Evolutionary conservation across 495 filamentous ascomycete species (phyloP), one percentile per base, ranked within the genome.

Genomic region (Thermothielavioides terrestris): DNA sequence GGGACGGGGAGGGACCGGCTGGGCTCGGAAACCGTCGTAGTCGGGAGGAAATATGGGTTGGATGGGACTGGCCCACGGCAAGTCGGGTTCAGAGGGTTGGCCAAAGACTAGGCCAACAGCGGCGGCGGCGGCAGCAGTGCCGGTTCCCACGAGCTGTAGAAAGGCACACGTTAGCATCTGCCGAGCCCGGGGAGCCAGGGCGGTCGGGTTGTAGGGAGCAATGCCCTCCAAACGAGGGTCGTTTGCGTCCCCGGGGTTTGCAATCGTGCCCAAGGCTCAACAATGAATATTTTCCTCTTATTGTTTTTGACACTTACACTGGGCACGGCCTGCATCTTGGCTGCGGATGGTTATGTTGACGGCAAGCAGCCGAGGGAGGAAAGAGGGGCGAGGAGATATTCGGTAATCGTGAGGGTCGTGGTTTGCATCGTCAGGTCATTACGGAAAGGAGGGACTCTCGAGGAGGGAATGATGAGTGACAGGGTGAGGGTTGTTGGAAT

Each of bases 301-400:
- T 54, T 23, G 17, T 26, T 27, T 42, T 55, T 20, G 17, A 34
- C 22, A 80, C 79, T 78, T 73, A 82, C 79, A 70, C 76, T 81
- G 58, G 79, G 78, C 64, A 82, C 68, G 34, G 78, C 74, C 72
- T 80, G 78, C 79, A 82, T 82, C 58, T 60, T 74, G 59, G 60
- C 62, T 59, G 58, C 60, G 60, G 65, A 52, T 52, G 52, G 58
- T 63, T 63, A 68, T 59, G 60, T 66, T 59, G 63, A 65, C 52
- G 63, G 62, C 60, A 50, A 56, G 59, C 53, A 52, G 67, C 67
- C 66, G 69, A 56, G 55, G 53, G 54, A 58, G 48, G 50, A 54
- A 63, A 67, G 58, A 62, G 55, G 60, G 45, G 54, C 50, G 45
- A 53, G 60, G 60, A 63, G 63, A 62, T 48, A 65, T 58, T 62